Evolutionary conservation across 2,329 filamentous ascomycete species (phyloP).

Genomic region (Orbilia blumenaviensis): DNA sequence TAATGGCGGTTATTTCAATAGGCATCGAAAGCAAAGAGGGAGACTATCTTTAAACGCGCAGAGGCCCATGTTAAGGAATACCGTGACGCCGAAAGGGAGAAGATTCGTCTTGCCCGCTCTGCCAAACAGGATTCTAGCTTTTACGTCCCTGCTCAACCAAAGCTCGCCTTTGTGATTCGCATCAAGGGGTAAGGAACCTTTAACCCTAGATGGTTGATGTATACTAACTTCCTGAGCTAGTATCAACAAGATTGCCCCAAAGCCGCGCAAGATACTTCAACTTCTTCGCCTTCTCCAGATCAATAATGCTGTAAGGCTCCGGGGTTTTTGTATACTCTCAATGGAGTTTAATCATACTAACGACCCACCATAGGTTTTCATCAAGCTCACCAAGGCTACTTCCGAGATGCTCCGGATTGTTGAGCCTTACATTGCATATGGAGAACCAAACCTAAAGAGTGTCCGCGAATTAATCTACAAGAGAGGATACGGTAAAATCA

Average conservation of each 20-base stretch:
- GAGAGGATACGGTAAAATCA: conserved; percentile 98
- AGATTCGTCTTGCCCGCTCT: conserved; percentile 88
- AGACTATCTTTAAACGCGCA: conserved; percentile 99
- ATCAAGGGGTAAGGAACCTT: conserved; percentile 83
- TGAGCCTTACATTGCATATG: conserved; percentile 98
- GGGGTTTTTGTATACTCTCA: background rate
- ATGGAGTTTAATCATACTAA: background rate
- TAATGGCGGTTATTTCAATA: no score
- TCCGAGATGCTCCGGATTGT: conserved; percentile 97
- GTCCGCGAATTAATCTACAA: conserved; percentile 99
- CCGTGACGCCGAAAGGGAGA: conserved; percentile 97
- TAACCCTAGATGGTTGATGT: conserved; percentile 54
- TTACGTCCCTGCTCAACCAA: conserved; percentile 93
- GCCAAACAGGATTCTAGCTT: conserved; percentile 92
- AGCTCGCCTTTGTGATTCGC: conserved; percentile 96
- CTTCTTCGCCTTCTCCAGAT: conserved; percentile 99
- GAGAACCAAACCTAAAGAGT: conserved; percentile 99
- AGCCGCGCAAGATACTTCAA: conserved; percentile 99
- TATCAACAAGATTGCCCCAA: conserved; percentile 99
- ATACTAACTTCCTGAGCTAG: conserved; percentile 63
- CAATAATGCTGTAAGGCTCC: conserved; percentile 81
- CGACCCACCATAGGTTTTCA: conserved; percentile 70
- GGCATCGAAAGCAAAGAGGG: conserved; percentile 98
- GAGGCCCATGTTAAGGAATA: conserved; percentile 99
- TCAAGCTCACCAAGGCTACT: conserved; percentile 97